Percentiles rank a stretch among this genome's conserved stretches.
Evolutionary conservation across 2,329 filamentous ascomycete species (phyloP).

Genomic region (Metarhizium robertsii): DNA sequence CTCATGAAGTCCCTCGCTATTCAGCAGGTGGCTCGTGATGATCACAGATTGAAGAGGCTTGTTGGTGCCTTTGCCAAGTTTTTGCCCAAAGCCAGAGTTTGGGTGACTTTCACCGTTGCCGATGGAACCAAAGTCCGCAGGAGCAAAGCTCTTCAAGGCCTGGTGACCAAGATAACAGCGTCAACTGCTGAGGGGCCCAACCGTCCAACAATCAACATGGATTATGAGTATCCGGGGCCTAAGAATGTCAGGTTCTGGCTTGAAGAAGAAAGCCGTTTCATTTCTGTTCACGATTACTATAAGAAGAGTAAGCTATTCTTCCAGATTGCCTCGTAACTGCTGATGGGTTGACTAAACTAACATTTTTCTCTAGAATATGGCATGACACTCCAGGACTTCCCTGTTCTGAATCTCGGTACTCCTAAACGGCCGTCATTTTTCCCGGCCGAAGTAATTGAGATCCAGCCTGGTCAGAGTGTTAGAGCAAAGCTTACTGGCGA

Average conservation of each 20-base stretch:
- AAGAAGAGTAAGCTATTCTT: conserved; percentile 25
- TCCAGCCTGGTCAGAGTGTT: conserved; percentile 56
- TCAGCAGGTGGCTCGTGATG: conserved; percentile 4
- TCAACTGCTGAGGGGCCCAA: conserved; percentile 9
- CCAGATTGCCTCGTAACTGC: neutral
- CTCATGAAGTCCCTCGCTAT: conserved; percentile 21
- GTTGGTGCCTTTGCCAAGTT: conserved; percentile 19
- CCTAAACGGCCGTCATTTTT: conserved; percentile 49
- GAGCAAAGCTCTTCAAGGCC: conserved; percentile 18
- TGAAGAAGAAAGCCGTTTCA: conserved; percentile 17
- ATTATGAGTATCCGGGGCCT: conserved; percentile 22
- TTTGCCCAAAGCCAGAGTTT: conserved; percentile 29
- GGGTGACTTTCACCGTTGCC: conserved; percentile 20
- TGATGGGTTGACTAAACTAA: neutral
- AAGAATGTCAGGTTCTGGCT: conserved; percentile 22
- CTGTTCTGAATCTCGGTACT: conserved; percentile 59
- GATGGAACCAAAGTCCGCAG: conserved; percentile 20
- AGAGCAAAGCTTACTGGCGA: conserved; percentile 46
- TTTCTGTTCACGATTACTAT: conserved; percentile 36
- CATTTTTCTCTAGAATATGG: conserved; percentile 23
- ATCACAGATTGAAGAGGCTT: conserved; percentile 17
- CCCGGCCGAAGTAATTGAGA: conserved; percentile 55
- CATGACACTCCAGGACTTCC: conserved; percentile 29
- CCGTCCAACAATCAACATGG: conserved; percentile 13
- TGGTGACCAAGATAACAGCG: conserved; percentile 16